A percentile compares a stretch with the other conserved stretches of the same genome.
phyloP scores from a whole-genome alignment of 2,329 filamentous ascomycete genomes.

The Microthyrium microscopicum region DNA sequence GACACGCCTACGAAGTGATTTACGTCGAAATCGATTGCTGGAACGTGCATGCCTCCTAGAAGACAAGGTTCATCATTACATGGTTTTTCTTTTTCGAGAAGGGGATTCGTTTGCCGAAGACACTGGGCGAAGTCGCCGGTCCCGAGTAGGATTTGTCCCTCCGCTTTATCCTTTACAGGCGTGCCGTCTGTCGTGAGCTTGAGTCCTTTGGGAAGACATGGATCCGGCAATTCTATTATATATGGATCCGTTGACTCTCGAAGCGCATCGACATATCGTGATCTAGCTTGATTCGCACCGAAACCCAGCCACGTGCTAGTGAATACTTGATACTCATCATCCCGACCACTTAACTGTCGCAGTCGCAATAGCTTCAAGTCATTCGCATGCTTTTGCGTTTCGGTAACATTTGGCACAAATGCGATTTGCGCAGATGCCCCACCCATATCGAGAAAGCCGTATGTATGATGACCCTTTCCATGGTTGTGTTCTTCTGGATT shows the following conservation, averaged over 20 bases:
- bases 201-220: slow-evolving; percentile 70
- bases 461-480: slow-evolving; percentile 80
- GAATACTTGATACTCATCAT: slow-evolving; percentile 76
- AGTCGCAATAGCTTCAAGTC: slow-evolving; percentile 77
- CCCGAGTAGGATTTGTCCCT: slow-evolving; percentile 48
- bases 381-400: slow-evolving; percentile 74
- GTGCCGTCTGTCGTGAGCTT: slow-evolving; percentile 58
- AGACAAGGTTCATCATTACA: slow-evolving; percentile 76
- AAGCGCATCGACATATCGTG: slow-evolving; percentile 68
- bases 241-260: slow-evolving; percentile 45
- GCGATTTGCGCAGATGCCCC: slow-evolving; percentile 95
- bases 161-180: slow-evolving; percentile 24
- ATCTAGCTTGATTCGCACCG: slow-evolving; percentile 83
- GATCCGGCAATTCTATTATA: slow-evolving; percentile 62
- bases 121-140: slow-evolving; percentile 83
- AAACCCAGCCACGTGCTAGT: slow-evolving; percentile 95
- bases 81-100: slow-evolving; percentile 76
- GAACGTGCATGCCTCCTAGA: slow-evolving; percentile 79
- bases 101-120: slow-evolving; percentile 60
- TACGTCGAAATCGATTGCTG: slow-evolving; percentile 88
- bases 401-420: slow-evolving; percentile 85
- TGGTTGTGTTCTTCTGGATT: slow-evolving; percentile 56
- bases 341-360: slow-evolving; percentile 62
- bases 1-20: slow-evolving; percentile 97
- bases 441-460: slow-evolving; percentile 97